Evolutionary conservation across 768 basidiomycete species (phyloP), one percentile per base, ranked within the genome.

Genomic region (Hygrophorus russula): DNA sequence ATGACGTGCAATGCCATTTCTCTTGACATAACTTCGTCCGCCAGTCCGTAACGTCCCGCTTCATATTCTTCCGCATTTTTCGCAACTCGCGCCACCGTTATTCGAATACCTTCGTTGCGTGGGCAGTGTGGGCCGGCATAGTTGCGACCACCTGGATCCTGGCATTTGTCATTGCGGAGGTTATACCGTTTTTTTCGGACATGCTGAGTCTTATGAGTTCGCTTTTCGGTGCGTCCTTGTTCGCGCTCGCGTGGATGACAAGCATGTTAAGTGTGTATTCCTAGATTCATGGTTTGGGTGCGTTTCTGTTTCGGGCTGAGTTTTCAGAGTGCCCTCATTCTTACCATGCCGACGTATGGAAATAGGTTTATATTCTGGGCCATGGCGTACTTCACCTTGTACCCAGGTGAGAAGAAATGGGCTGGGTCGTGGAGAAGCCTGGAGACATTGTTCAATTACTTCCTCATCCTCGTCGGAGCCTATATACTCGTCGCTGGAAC

Each of bases 1-100:
- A 35, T 29, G 14, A 19, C 24, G 1, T 28, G n/a, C 13, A 3
- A 24, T 7, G 4, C 24, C 24, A 24, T 24, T 24, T 24, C 7
- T 24, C 7, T 24, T 24, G 24, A 12, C 44, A 35, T 11, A 24
- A 17, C 12, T 5, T n/a, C 37, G 35, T 2, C 65, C 67, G 7
- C 24, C 7, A 24, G 24, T 65, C 65, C 10, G 66, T 69, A 2
- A 62, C 60, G 11, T 57, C 66, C 1, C 68, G 66, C 19, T 71
- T 69, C 52, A 53, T 69, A 28, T 71, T 71, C 59, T 67, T 70
- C 60, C 59, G 67, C 29, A 45, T 69, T 36, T 69, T 66, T 58
- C 52, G 51, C 15, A 53, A 58, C 43, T 68, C 67, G 13, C 51
- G 50, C 20, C 67, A 69, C 49, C 54, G 54, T 4, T 53, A 67